Evolutionary conservation across 2,329 filamentous ascomycete genomes (phyloP), one percentile per base, ranked within the genome.

Genomic region (Pseudocercospora fijiensis): DNA sequence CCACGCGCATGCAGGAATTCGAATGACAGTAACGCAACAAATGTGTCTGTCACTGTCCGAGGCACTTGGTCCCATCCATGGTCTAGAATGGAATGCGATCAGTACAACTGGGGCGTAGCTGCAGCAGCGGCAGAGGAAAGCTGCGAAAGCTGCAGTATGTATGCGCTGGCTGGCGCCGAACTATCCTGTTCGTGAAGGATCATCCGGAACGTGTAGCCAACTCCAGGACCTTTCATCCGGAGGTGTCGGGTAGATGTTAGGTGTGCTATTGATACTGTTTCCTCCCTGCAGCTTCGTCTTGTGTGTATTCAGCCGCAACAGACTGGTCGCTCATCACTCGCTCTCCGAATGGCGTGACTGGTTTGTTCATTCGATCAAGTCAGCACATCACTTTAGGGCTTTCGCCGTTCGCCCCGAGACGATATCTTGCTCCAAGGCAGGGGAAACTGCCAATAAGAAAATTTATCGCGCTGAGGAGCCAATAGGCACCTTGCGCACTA

Each of bases 151-250:
- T 37, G 16, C 33, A 37, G 9, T 52, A 27, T 37, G 33, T n/a
- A 52, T 52, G 49, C 49, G 49, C 49, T 52, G 24, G 49, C 49
- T 52, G 24, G 49, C 49, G 49, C 49, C 49, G 49, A 52, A 52
- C 49, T 52, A 27, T 52, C 27, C 49, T n/a, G 49, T 28, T 16
- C 20, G n/a, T n/a, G n/a, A n/a, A n/a, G n/a, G n/a, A n/a, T n/a
- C n/a, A n/a, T n/a, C n/a, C n/a, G n/a, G n/a, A n/a, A n/a, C n/a
- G n/a, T n/a, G n/a, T n/a, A n/a, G 33, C 13, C 13, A 37, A 16
- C 33, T 37, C 33, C 33, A n/a, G 33, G 33, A 16, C 33, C 33
- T 37, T n/a, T 16, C 33, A n/a, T 37, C 33, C 33, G 33, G 13
- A 37, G 33, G 13, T 37, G 16, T 37, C n/a, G 33, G 16, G 33